Evolutionary conservation across 2,329 filamentous ascomycete species (phyloP), one percentile per base, ranked within the genome.

Genomic region (Alternaria hordeiaustralica): DNA sequence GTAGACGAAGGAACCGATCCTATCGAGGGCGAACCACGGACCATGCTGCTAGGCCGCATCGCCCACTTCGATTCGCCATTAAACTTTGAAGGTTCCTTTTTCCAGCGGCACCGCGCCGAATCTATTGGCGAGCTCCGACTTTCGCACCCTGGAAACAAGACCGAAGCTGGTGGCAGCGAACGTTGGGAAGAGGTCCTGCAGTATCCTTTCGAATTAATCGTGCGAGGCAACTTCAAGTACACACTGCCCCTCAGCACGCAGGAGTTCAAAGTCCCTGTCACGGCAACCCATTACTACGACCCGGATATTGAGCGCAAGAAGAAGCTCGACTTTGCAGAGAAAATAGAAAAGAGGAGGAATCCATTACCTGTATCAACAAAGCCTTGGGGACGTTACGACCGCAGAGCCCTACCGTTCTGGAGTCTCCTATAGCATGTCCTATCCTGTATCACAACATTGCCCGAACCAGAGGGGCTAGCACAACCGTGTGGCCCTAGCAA

Each of bases 141-240:
- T 4, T 83, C 86, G 25, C 89, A 91, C 59, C 96, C 96, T 0
- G 94, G 95, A 5, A 99, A 98, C 79, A 90, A 90, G 71, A 98
- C 96, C 0, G 90, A 93, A 75, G 84, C 88, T 46, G 92, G 92
- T 44, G 96, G 95, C 9, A 90, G 90, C 2, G 89, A 92, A 75
- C 89, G 94, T 12, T 99, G 96, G 96, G 93, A 97, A 77, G 88
- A 89, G 63, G 94, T 98, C 50, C 85, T 97, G 55, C 89, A 96
- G 68, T 92, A 97, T 78, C 92, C 95, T 47, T 99, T 98, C 71
- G 93, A 97, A 70, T 86, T 99, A 53, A 95, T 98, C 64, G 88
- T 99, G 45, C 90, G 96, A 71, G 96, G 96, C 21, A 92, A 96
- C 13, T 85, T 99, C 70, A 94, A 94, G 75, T 99, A 99, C 75